Conservation (phyloP, 257 asterid species). For the Lantana camara region DNA sequence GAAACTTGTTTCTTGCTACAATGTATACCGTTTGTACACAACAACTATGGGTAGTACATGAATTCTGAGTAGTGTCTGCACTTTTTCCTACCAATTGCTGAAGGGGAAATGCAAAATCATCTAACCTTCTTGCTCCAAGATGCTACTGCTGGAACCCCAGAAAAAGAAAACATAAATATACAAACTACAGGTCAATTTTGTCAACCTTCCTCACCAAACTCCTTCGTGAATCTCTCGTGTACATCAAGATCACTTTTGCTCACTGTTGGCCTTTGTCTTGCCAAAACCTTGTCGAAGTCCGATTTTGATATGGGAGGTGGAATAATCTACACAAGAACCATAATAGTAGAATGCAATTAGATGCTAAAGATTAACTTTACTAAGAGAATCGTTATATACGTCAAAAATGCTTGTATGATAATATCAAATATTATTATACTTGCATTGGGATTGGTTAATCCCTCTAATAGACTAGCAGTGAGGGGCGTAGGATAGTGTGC, state of each 20-base stretch:
- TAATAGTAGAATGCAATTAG: background rate
- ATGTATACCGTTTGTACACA: constrained; percentile 33
- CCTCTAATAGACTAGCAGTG: too few species aligned
- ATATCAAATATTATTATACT: too few species aligned
- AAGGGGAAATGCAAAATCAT: constrained; percentile 19
- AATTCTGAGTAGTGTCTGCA: constrained; percentile 22
- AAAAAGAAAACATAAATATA: constrained; percentile 30
- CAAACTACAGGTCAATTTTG: constrained; percentile 30
- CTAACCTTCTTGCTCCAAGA: constrained; percentile 30
- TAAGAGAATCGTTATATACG: too few species aligned
- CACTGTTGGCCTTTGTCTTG: constrained; percentile 90
- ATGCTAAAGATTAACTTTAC: background rate
- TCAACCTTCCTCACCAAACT: constrained; percentile 99
- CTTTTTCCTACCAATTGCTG: constrained; percentile 38
- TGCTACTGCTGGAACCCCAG: constrained; percentile 27
- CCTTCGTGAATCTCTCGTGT: constrained; percentile 90
- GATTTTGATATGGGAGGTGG: constrained; percentile 91
- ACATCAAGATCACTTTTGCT: constrained; percentile 93
- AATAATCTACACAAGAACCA: constrained; percentile 54
- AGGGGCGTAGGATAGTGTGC: too few species aligned
- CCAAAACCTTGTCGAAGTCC: constrained; percentile 90
- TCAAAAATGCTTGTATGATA: too few species aligned
- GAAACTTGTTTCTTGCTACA: constrained; percentile 17
- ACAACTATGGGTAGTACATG: constrained; percentile 24
- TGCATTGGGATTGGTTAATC: too few species aligned